phyloP scores from a whole-genome alignment of 1,284 basidiomycete genomes.

The Pseudozyma hubeiensis region DNA sequence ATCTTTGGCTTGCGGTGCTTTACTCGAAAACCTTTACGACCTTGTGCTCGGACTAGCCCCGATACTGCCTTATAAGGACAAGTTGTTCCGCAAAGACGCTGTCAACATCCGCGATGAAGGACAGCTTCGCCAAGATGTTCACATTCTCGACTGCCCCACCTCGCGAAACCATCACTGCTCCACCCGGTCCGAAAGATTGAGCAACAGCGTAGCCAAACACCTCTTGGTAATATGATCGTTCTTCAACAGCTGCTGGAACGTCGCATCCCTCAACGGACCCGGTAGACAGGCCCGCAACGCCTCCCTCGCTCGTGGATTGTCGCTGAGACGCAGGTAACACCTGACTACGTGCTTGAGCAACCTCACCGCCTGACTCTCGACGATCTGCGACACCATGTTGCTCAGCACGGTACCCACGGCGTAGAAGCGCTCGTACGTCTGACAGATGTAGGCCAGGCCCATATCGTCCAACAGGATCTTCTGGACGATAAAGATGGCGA shows the following conservation, averaged over 20 bases:
- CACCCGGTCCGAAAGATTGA: constrained; percentile 78
- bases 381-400: constrained; percentile 89
- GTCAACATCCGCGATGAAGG: too few species aligned
- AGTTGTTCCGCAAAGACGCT: too few species aligned
- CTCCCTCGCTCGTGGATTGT: constrained; percentile 96
- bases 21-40: too few species aligned
- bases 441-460: constrained; percentile 97
- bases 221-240: constrained; percentile 72
- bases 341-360: constrained; percentile 97
- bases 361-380: constrained; percentile 93
- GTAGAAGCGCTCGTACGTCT: constrained; percentile 99
- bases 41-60: too few species aligned
- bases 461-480: constrained; percentile 99
- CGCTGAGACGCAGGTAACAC: constrained; percentile 94
- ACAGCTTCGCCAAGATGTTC: too few species aligned
- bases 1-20: too few species aligned
- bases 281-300: constrained; percentile 96
- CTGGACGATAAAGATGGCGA: constrained; percentile 99
- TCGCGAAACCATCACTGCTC: constrained; percentile 54
- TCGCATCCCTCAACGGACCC: constrained; percentile 92
- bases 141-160: too few species aligned
- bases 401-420: constrained; percentile 97
- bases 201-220: constrained; percentile 92
- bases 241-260: constrained; percentile 86
- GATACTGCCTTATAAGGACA: too few species aligned